A percentile compares a stretch with the other conserved stretches of the same genome.
phyloP scores from a whole-genome alignment of 2,329 filamentous ascomycete species.

The Xylariaceae sp. region DNA sequence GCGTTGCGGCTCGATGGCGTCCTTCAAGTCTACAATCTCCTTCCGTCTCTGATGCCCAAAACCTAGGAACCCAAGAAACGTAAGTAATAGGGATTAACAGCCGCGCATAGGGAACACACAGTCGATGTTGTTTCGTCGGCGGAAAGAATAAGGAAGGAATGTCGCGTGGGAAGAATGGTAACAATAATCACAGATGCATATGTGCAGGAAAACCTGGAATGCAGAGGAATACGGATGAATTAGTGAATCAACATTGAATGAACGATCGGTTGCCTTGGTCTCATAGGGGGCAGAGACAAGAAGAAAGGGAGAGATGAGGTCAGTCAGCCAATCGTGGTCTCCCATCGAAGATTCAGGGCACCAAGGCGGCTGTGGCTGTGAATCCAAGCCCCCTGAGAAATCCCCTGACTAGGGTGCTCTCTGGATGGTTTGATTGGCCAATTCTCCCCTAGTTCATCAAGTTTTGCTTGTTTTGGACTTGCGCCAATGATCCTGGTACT shows the following conservation, averaged over 20 bases:
- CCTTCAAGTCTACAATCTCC: too few species aligned
- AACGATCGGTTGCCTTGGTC: conserved; percentile 2
- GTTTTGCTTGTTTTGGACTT: conserved; percentile 19
- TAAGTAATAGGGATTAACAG: conserved; percentile 8
- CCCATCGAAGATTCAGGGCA: too few species aligned
- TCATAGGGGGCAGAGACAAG: conserved; percentile 11
- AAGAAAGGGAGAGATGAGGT: conserved; percentile 22
- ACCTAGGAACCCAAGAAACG: neutral
- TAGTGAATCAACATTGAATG: conserved; percentile 1
- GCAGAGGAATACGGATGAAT: too few species aligned
- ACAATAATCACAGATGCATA: conserved; percentile 5
- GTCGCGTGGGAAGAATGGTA: neutral
- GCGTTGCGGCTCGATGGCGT: too few species aligned
- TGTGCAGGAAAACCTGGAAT: conserved; percentile 5
- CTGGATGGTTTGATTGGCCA: conserved; percentile 9
- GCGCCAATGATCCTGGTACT: conserved; percentile 11
- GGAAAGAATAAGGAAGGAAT: conserved; percentile 3
- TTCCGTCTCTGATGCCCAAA: neutral
- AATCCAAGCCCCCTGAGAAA: too few species aligned
- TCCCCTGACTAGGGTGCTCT: neutral
- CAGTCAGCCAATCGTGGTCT: conserved; percentile 7
- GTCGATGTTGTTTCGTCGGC: neutral
- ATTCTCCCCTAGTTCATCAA: neutral
- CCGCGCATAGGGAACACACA: neutral
- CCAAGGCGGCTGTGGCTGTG: too few species aligned